Percentiles rank a stretch among this genome's conserved stretches.
These are phyloP conservation scores for Hyaloscypha bicolor DNA, from an alignment of 495 filamentous ascomycete species.

Conservation along the genomic window DNA sequence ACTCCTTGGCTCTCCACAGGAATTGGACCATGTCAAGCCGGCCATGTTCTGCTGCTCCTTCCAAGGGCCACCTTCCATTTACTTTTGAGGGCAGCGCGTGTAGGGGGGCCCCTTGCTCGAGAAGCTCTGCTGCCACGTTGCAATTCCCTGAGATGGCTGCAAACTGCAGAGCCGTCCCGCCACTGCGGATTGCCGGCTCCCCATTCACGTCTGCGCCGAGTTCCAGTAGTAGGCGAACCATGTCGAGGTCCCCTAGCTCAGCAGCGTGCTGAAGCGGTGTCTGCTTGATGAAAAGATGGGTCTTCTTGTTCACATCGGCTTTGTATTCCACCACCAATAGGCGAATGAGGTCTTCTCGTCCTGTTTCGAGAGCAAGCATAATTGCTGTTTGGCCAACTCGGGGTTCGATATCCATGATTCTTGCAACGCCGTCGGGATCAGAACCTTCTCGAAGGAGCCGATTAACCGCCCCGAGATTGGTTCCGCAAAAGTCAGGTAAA, in stretches of 20 bases:
- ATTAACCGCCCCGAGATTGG: background rate
- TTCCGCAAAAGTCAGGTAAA: background rate
- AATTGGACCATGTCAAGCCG: constrained; percentile 13
- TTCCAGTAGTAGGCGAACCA: constrained; percentile 15
- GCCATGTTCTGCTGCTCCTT: constrained; percentile 27
- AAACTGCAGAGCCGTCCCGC: constrained; percentile 34
- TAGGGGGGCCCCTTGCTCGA: constrained; percentile 21
- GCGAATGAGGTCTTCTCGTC: constrained; percentile 3
- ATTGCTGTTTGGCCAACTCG: constrained; percentile 21
- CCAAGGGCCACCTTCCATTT: background rate
- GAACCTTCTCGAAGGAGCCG: constrained; percentile 11
- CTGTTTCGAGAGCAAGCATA: constrained; percentile 25
- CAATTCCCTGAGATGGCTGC: constrained; percentile 19
- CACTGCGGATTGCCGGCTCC: constrained; percentile 3
- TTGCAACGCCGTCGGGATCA: constrained; percentile 14
- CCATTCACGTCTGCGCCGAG: constrained; percentile 19
- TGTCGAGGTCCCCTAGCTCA: constrained; percentile 14
- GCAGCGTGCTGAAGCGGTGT: constrained; percentile 23
- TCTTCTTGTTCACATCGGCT: constrained; percentile 20
- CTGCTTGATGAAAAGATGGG: constrained; percentile 4
- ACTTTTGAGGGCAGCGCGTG: constrained; percentile 20
- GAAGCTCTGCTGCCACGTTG: constrained; percentile 21
- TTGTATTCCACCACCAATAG: constrained; percentile 16
- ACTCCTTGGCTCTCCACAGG: constrained; percentile 9
- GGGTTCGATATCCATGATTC: background rate